phyloP scores from a whole-genome alignment of 768 basidiomycete genomes.

The Thelephora ganbajun region DNA sequence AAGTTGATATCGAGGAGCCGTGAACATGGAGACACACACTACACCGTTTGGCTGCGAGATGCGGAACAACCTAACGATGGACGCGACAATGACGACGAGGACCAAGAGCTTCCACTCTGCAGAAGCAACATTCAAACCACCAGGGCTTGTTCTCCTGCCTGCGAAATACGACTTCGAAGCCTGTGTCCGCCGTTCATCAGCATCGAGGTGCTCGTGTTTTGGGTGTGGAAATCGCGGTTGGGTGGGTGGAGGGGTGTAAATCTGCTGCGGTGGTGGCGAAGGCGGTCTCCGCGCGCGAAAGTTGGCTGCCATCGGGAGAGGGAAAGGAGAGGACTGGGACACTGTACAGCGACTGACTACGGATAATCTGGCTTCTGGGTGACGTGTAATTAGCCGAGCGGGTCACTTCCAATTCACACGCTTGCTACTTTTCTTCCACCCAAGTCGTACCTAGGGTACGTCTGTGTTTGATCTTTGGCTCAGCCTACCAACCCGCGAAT shows the following conservation, averaged over 20 bases:
- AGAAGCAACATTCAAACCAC: slow-evolving; percentile 48
- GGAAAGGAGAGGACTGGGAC: no score
- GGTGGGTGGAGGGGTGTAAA: slow-evolving; percentile 12
- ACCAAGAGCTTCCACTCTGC: slow-evolving; percentile 72
- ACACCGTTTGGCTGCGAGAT: slow-evolving; percentile 82
- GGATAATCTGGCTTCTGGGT: no score
- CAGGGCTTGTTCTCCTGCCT: slow-evolving; percentile 31
- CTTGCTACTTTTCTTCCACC: no score
- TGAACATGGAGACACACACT: slow-evolving; percentile 45
- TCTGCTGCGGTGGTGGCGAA: slow-evolving; percentile 41
- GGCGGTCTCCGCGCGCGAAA: slow-evolving; percentile 58
- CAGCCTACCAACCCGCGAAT: no score
- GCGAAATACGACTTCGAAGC: slow-evolving; percentile 53
- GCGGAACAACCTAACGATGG: slow-evolving; percentile 73
- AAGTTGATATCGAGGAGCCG: background rate
- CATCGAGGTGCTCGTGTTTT: slow-evolving; percentile 54
- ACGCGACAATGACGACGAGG: slow-evolving; percentile 52
- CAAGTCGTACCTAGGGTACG: no score
- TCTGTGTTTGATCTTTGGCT: no score
- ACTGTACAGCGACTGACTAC: no score
- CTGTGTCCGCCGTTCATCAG: slow-evolving; percentile 56
- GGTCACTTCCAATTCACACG: no score
- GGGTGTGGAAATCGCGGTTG: slow-evolving; percentile 49
- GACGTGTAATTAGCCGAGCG: no score
- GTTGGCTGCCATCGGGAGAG: slow-evolving; percentile 23